A percentile compares a stretch with the other conserved stretches of the same genome.
Evolutionary conservation across 352 stramenopile genomes (phyloP).

Genomic region (Pythium apleroticum): DNA sequence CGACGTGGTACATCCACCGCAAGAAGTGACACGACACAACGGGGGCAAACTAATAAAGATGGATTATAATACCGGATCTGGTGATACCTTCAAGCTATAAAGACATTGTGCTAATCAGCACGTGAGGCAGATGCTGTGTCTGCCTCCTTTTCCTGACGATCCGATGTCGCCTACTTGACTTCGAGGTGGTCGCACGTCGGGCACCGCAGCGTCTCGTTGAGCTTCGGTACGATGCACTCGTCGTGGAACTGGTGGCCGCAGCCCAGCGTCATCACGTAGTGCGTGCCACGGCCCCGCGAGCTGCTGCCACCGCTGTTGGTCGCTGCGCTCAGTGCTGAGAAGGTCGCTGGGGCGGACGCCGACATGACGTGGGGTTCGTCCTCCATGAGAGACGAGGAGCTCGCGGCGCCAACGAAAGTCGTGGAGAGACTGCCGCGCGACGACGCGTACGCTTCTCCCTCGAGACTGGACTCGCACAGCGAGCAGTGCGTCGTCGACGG

Average conservation of each 20-base stretch:
- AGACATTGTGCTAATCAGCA: background rate
- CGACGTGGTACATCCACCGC: constrained; percentile 57
- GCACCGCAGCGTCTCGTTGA: constrained; percentile 71
- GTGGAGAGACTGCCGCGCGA: constrained; percentile 20
- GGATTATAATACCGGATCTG: background rate
- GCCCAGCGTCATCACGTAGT: constrained; percentile 71
- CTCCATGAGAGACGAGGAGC: constrained; percentile 23
- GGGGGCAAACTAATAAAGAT: constrained; percentile 5
- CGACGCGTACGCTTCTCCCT: constrained; percentile 39
- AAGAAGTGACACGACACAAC: too few species aligned
- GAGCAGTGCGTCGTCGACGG: constrained; percentile 26
- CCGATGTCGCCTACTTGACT: constrained; percentile 19
- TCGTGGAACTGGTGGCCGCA: constrained; percentile 84
- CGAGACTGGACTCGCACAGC: constrained; percentile 46
- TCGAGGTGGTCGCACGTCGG: constrained; percentile 60
- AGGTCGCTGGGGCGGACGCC: constrained; percentile 16
- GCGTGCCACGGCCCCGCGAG: constrained; percentile 25
- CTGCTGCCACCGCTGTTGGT: background rate
- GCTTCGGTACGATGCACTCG: constrained; percentile 77
- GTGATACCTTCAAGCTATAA: background rate
- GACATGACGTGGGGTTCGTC: constrained; percentile 27
- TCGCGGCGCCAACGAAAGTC: constrained; percentile 10
- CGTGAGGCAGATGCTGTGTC: background rate
- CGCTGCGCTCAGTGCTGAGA: constrained; percentile 10
- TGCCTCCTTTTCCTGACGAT: background rate